Evolutionary conservation across 176 grass and related monocot genomes (phyloP), one percentile per base, ranked within the genome.

Genomic region (Alloteropsis semialata): DNA sequence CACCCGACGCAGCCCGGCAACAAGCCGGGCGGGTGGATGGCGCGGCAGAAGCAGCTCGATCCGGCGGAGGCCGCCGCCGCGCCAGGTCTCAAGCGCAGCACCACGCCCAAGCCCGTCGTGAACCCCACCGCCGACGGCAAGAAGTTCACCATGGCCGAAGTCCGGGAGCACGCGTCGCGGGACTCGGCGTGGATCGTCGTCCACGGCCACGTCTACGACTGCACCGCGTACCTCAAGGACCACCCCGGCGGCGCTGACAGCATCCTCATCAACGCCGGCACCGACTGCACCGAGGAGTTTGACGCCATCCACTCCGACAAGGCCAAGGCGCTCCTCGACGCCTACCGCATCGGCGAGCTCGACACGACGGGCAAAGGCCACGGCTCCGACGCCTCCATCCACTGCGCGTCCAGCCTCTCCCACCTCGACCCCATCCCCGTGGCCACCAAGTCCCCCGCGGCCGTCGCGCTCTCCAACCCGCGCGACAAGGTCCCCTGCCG

Each of bases 201-300:
- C 16, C 95, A 97, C 66, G 95, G 84, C 14, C 81, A 94, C 61
- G 86, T 97, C 82, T 94, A 97, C 59, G 95, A 97, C 90, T 91
- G 90, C 85, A 94, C 92, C 5, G 10, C 22, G 3, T 97, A 94
- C 81, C 56, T 97, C 54, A 93, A 93, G 65, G 95, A 94, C 38
- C 95, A 97, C 80, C 95, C 92, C 0, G 95, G 95, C 4, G 92
- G 95, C 82, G 70, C 92, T 38, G 90, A 97, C 55, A 97, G 95
- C 73, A 97, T 97, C 77, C 89, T 97, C 74, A 94, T 97, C 90
- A 94, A 97, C 50, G 92, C 95, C 22, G 95, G 95, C 82, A 30
- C 63, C 5, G 95, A 94, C 81, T 97, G 95, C 90, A 94, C 95
- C 13, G 92, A 97, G 84, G 95, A 97, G 75, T 97, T 97, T 74